Base-by-base conservation (phyloP, 768 basidiomycete genomes). In the Omphalotus guepiniiformis region DNA sequence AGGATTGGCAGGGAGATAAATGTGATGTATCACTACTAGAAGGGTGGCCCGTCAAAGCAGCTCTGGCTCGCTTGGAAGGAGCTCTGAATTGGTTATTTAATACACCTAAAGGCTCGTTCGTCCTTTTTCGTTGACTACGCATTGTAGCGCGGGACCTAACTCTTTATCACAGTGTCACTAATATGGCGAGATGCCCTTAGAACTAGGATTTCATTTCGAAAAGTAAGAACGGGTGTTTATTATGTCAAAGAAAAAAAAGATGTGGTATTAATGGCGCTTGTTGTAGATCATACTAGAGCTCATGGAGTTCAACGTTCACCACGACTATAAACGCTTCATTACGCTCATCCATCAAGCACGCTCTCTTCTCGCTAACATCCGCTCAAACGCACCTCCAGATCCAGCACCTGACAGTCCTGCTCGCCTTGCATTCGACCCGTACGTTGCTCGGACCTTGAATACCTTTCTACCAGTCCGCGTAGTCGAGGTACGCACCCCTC, bases 1-100 rank as follows among this genome's bases (percentile, higher is more conserved):
- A 93, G 71, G 90, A 93, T 56, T 91, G 88, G 83, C 88, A 91
- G 62, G 76, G 85, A 48, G 93, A 96, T 53, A 93, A 93, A 66
- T 86, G 83, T 55, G 91, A 91, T 16, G 74, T 94, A 0, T 78
- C 82, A 0, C 69, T 94, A 4, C 70, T 83, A 8, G 88, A 93
- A 64, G 72, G 74, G 6, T 62, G 83, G 22, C 73, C 80, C 15
- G 75, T 78, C 15, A 68, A 69, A 39, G 72, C 75, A 47, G 42
- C 36, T 6, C 13, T 44, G 2, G 63, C 88, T 21, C 49, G 84
- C 6, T 62, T 93, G 13, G 81, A 88, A 32, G 72, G 76, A 11
- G 85, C 88, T 0, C 69, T 73, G 12, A 51, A 59, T 18, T 93
- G 88, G 85, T 59, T 92, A 4, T 60, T 67, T 4, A 58, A 62